These are phyloP conservation scores for Physcomitrium patens DNA, from an alignment of 225 moss, liverwort and hornwort genomes.

Conservation along the genomic window DNA sequence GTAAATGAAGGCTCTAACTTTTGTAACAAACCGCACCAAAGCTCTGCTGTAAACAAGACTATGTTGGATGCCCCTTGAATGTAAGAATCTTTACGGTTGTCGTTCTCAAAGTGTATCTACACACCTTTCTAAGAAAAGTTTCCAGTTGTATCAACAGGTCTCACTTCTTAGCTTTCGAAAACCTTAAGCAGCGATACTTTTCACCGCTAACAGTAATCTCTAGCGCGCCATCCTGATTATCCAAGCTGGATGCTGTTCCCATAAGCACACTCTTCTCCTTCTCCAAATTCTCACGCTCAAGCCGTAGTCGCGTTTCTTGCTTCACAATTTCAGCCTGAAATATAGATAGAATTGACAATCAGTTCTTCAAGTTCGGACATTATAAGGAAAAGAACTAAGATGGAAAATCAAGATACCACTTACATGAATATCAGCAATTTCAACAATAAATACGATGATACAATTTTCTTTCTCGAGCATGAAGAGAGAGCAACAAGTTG, in stretches of 20 bases:
- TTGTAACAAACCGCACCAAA: slow-evolving; percentile 26
- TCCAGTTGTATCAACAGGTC: slow-evolving; percentile 15
- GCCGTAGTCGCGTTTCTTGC: slow-evolving; percentile 85
- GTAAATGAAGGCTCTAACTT: slow-evolving; percentile 21
- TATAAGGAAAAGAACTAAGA: not conserved
- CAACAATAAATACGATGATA: not conserved
- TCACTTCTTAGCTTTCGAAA: slow-evolving; percentile 93
- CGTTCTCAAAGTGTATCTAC: slow-evolving; percentile 40
- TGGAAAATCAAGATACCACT: not conserved
- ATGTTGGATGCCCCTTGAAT: slow-evolving; percentile 25
- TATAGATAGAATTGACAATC: not conserved
- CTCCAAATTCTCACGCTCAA: slow-evolving; percentile 92
- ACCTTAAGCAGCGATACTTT: slow-evolving; percentile 89
- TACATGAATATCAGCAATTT: not conserved
- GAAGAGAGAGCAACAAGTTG: not conserved
- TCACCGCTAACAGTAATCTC: slow-evolving; percentile 98
- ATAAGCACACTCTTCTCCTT: slow-evolving; percentile 98
- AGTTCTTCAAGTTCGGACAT: not conserved
- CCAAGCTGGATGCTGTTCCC: slow-evolving; percentile 93
- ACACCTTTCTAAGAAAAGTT: slow-evolving; percentile 33
- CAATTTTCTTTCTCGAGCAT: not conserved
- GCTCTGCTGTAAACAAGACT: slow-evolving; percentile 29
- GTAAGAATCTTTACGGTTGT: slow-evolving; percentile 30
- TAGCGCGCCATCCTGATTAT: slow-evolving; percentile 95
- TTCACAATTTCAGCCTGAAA: slow-evolving; percentile 82